phyloP scores from a whole-genome alignment of 768 basidiomycete genomes.

The Boletales sp. region DNA sequence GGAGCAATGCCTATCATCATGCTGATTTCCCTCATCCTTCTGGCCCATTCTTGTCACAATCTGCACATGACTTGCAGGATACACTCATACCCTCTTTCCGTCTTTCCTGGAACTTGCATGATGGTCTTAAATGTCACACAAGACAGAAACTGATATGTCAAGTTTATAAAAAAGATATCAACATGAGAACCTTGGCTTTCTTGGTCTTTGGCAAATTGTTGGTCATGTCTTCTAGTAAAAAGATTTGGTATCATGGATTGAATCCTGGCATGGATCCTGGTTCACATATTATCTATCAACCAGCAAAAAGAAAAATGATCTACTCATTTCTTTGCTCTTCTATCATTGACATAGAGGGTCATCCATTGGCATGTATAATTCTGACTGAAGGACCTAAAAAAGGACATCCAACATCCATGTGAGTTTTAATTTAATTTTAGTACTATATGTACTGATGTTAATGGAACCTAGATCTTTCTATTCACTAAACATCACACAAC shows the following conservation, averaged over 20 bases:
- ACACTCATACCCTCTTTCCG: constrained; percentile 9
- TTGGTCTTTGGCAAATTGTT: not conserved
- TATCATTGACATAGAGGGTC: not conserved
- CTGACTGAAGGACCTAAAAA: too few species aligned
- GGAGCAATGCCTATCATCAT: constrained; percentile 15
- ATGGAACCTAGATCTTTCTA: too few species aligned
- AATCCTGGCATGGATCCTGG: not conserved
- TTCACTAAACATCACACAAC: not conserved
- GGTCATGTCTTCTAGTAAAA: not conserved
- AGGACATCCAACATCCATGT: too few species aligned
- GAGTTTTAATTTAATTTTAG: too few species aligned
- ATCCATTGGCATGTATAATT: not conserved
- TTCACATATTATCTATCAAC: not conserved
- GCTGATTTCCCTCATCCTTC: too few species aligned
- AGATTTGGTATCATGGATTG: not conserved
- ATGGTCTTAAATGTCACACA: too few species aligned
- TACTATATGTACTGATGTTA: not conserved
- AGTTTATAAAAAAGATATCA: not conserved
- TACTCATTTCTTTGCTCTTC: not conserved
- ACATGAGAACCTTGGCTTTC: too few species aligned
- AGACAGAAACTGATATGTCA: not conserved
- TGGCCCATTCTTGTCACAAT: constrained; percentile 16
- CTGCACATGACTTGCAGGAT: constrained; percentile 9
- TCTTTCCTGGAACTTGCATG: too few species aligned
- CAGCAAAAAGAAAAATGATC: not conserved